Evolutionary conservation across 257 asterid genomes (phyloP).

Genomic region (Solanum rostratum): DNA sequence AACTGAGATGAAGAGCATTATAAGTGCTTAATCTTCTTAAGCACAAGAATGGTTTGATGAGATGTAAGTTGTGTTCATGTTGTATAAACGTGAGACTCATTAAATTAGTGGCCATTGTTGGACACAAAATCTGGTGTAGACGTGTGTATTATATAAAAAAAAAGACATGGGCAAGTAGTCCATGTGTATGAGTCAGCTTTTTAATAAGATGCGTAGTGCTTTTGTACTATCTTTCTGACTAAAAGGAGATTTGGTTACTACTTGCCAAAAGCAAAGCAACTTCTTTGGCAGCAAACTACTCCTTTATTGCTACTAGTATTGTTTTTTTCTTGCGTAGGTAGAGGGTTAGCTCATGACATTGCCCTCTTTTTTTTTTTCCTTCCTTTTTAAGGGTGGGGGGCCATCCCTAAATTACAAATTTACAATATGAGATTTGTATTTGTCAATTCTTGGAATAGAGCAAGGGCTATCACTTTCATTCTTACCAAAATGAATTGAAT

Average conservation of each 20-base stretch:
- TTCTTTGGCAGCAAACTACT: background rate
- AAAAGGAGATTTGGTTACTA: background rate
- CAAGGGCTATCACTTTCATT: background rate
- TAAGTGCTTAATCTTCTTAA: constrained; percentile 32
- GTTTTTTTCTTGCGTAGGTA: background rate
- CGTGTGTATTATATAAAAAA: background rate
- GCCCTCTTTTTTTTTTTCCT: background rate
- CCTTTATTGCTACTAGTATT: background rate
- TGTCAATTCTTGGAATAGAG: background rate
- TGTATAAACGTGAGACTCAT: background rate
- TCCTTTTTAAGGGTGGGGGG: background rate
- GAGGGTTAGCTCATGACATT: background rate
- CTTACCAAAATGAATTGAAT: background rate
- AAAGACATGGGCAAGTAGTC: background rate
- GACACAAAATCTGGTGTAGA: background rate
- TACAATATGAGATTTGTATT: background rate
- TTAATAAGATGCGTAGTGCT: background rate
- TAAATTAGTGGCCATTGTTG: background rate
- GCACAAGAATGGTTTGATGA: background rate
- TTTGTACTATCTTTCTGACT: background rate
- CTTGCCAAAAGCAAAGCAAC: background rate
- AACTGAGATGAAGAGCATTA: constrained; percentile 73
- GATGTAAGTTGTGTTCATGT: background rate
- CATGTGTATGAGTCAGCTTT: background rate
- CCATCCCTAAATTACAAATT: background rate